phyloP scores from a whole-genome alignment of 768 basidiomycete species.

The Krasilnikovozyma curviuscula region DNA sequence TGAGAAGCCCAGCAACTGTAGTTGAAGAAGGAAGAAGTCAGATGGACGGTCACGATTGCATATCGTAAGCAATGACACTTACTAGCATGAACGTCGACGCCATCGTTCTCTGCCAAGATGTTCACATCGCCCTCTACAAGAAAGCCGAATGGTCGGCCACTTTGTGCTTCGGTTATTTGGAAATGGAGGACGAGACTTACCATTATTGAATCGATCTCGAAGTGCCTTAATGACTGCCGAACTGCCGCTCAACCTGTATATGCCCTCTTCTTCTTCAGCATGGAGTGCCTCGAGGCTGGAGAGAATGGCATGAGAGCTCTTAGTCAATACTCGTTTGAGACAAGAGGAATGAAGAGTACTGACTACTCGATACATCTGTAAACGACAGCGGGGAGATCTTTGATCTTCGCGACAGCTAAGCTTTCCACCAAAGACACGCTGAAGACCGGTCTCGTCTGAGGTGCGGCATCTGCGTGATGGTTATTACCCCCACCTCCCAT shows the following conservation, averaged over 20 bases:
- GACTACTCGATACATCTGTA: constrained; percentile 45
- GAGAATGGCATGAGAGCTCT: background rate
- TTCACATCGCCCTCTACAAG: too few species aligned
- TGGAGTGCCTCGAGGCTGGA: constrained; percentile 57
- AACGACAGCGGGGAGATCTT: constrained; percentile 67
- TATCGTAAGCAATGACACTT: background rate
- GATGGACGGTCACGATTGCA: background rate
- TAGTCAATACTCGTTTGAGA: background rate
- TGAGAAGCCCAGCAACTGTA: too few species aligned
- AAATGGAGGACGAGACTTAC: constrained; percentile 41
- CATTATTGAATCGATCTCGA: constrained; percentile 78
- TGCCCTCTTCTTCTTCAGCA: constrained; percentile 92
- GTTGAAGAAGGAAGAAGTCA: constrained; percentile 72
- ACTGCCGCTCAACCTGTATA: constrained; percentile 49
- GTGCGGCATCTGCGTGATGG: background rate
- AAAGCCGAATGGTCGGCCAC: background rate
- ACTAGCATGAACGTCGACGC: background rate
- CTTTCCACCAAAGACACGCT: constrained; percentile 73
- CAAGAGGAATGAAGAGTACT: background rate
- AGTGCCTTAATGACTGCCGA: constrained; percentile 73
- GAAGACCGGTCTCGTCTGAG: constrained; percentile 48
- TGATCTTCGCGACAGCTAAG: constrained; percentile 71
- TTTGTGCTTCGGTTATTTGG: background rate
- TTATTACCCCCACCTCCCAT: background rate
- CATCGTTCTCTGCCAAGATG: background rate